phyloP scores from a whole-genome alignment of 2,329 filamentous ascomycete species.

The Talaromyces sp. region DNA sequence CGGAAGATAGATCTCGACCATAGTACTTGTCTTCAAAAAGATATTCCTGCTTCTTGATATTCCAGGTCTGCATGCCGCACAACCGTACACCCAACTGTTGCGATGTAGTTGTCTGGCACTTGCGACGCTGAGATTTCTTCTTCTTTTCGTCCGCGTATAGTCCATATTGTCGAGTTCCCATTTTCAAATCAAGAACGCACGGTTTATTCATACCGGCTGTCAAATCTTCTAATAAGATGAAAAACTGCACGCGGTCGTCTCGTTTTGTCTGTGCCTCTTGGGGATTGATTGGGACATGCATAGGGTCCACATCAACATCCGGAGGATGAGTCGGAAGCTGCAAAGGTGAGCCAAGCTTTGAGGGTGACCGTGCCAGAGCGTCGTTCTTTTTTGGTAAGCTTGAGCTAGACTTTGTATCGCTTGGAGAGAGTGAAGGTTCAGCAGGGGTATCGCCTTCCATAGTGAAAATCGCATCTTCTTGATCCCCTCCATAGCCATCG shows the following conservation, averaged over 20 bases:
- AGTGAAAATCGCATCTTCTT: constrained; percentile 63
- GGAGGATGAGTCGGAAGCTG: constrained; percentile 2
- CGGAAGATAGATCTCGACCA: constrained; percentile 80
- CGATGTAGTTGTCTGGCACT: constrained; percentile 89
- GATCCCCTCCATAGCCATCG: constrained; percentile 76
- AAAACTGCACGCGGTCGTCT: constrained; percentile 73
- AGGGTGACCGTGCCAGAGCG: neutral
- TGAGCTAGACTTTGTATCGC: neutral
- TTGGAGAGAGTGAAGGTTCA: constrained; percentile 4
- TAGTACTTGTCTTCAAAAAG: constrained; percentile 99
- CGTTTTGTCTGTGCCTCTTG: constrained; percentile 61
- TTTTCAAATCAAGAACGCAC: constrained; percentile 96
- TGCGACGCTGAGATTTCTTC: constrained; percentile 83
- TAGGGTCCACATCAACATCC: constrained; percentile 14
- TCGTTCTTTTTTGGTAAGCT: neutral
- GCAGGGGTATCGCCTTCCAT: constrained; percentile 55
- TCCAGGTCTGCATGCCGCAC: constrained; percentile 95
- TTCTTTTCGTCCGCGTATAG: constrained; percentile 90
- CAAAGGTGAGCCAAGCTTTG: constrained; percentile 1
- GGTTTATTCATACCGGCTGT: constrained; percentile 95
- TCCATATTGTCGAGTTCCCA: constrained; percentile 96
- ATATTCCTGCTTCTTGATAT: constrained; percentile 74
- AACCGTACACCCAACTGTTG: constrained; percentile 85
- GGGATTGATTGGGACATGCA: constrained; percentile 59
- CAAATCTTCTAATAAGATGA: constrained; percentile 86